Conservation (phyloP, 805 yeast genomes). For the Ogataea polymorpha region DNA sequence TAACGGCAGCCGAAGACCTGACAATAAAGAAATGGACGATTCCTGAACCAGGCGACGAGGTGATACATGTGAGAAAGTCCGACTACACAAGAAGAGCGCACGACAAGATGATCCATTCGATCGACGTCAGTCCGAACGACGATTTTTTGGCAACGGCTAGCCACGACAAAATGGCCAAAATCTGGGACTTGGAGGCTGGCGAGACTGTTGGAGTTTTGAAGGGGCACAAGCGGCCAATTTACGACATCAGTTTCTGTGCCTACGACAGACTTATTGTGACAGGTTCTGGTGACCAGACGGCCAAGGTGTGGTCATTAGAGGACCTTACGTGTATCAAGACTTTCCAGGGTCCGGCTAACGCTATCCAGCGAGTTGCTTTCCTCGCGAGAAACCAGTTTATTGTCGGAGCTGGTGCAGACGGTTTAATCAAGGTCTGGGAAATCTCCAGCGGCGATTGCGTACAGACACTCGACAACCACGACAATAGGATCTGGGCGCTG, state of each 20-base stretch:
- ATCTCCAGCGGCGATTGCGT: slow-evolving; percentile 68
- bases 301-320: slow-evolving; percentile 81
- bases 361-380: slow-evolving; percentile 80
- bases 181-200: slow-evolving; percentile 86
- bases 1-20: slow-evolving; percentile 83
- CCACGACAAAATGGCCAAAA: slow-evolving; percentile 85
- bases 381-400: slow-evolving; percentile 65
- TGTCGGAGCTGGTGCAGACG: slow-evolving; percentile 88
- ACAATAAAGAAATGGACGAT: slow-evolving; percentile 85
- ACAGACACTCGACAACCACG: slow-evolving; percentile 85
- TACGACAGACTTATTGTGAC: slow-evolving; percentile 77
- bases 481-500: slow-evolving; percentile 92
- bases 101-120: slow-evolving; percentile 89
- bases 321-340: slow-evolving; percentile 77
- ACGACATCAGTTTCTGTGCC: slow-evolving; percentile 84
- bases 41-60: slow-evolving; percentile 39
- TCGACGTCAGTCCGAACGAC: slow-evolving; percentile 90
- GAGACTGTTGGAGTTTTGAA: slow-evolving; percentile 79
- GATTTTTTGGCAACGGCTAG: slow-evolving; percentile 88
- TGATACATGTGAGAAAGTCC: slow-evolving; percentile 50
- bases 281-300: slow-evolving; percentile 89
- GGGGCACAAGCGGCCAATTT: slow-evolving; percentile 92
- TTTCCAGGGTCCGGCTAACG: slow-evolving; percentile 91
- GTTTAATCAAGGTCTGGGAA: slow-evolving; percentile 91
- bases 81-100: slow-evolving; percentile 94